Evolutionary conservation across 2,329 filamentous ascomycete species (phyloP), one percentile per base, ranked within the genome.

Genomic region (Coniochaeta prunicola): DNA sequence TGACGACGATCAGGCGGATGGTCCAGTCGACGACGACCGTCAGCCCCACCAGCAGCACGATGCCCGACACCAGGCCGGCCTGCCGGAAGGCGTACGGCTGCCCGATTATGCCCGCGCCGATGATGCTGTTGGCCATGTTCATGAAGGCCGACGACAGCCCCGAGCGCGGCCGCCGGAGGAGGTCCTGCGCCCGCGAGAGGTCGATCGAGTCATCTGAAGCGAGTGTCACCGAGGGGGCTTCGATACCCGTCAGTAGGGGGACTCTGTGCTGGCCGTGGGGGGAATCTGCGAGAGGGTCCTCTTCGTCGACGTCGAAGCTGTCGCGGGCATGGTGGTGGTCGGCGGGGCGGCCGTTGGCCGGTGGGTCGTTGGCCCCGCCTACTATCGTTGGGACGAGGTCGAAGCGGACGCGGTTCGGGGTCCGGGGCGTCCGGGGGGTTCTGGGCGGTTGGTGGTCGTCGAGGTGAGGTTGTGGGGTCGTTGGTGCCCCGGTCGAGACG

Each of bases 91-190:
- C 94, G 74, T 97, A 99, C 13, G 94, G 92, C 75, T 99, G 94
- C 3, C 90, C 85, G 68, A 88, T 88, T 72, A 88, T 88, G 57
- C 86, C 85, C 2, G 86, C 86, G 40, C 86, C 86, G 65, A 99
- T 97, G 71, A 99, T 99, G 67, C 90, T 96, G 77, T 99, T 99
- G 63, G 94, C 93, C 94, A 99, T 99, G 76, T 99, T 99, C 92
- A 97, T 96, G 66, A 99, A 97, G 3, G 94, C 93, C 70, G 89
- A 91, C 62, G 83, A 81, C 75, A 97, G 81, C 5, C 89, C 89
- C 59, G 91, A 96, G 75, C 93, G 93, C 53, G 93, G 92, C 59
- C 92, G 82, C 42, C 69, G 68, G 59, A 80, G 77, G 69, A 87
- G 83, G 34, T 77, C 74, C 65, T 81, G 79, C 5, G 79, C 80